A percentile compares a stretch with the other conserved stretches of the same genome.
Conservation (phyloP, 768 basidiomycete species). For the Hericium erinaceus region DNA sequence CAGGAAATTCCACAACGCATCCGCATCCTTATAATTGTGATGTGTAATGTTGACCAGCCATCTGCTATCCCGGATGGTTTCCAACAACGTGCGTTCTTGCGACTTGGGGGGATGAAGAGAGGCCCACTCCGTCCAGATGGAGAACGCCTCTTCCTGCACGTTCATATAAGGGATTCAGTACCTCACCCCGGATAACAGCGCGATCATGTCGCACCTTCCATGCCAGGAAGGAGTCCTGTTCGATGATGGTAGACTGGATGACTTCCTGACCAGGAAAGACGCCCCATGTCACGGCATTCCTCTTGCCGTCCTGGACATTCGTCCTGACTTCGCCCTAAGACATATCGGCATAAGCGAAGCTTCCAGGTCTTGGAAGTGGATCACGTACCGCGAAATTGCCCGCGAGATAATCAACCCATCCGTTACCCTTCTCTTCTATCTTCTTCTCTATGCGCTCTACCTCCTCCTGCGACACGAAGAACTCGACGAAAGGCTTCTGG, state of each 20-base stretch:
- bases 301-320: conserved; percentile 68
- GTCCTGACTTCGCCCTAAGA: conserved; percentile 66
- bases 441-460: conserved; percentile 51
- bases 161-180: not conserved
- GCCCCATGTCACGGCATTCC: conserved; percentile 98
- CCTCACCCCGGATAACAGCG: not conserved
- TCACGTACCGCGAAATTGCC: conserved; percentile 59
- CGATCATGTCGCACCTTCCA: conserved; percentile 70
- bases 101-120: conserved; percentile 75
- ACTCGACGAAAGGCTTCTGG: conserved; percentile 97
- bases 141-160: conserved; percentile 86
- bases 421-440: conserved; percentile 42
- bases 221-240: conserved; percentile 84
- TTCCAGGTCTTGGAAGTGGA: not conserved
- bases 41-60: conserved; percentile 93
- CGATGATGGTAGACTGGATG: conserved; percentile 93
- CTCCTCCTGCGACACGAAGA: conserved; percentile 65
- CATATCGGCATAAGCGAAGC: too few species aligned
- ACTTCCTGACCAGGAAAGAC: conserved; percentile 97
- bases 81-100: conserved; percentile 61
- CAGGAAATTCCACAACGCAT: conserved; percentile 82
- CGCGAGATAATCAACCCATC: conserved; percentile 81
- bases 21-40: conserved; percentile 78
- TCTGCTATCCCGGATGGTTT: conserved; percentile 55
- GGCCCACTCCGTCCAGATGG: conserved; percentile 94